phyloP scores from a whole-genome alignment of 108 stramenopile species.

The Skeletonema menzelii region DNA sequence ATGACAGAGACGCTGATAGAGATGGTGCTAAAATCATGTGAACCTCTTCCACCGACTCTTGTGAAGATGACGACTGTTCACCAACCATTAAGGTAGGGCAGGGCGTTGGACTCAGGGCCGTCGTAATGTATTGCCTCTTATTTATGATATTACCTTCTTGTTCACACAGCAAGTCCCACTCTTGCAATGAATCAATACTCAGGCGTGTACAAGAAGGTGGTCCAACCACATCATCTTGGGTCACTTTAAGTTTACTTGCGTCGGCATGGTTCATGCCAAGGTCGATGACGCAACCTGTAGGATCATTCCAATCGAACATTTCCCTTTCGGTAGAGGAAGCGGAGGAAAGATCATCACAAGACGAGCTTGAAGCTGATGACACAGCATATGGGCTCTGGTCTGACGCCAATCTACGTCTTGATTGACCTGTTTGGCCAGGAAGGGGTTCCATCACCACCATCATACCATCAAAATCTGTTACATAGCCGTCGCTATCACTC shows the following conservation, averaged over 20 bases:
- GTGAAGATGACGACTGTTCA: neutral
- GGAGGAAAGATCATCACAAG: neutral
- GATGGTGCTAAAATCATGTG: neutral
- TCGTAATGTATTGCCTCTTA: neutral
- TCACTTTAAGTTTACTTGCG: neutral
- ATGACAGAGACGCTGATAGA: neutral
- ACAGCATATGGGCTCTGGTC: slow-evolving; percentile 3
- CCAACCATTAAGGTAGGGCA: neutral
- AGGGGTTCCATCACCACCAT: neutral
- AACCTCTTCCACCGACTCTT: neutral
- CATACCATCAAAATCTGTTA: neutral
- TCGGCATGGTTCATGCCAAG: neutral
- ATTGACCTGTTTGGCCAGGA: neutral
- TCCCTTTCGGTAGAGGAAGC: neutral
- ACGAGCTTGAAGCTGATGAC: neutral
- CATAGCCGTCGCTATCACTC: neutral
- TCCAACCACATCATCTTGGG: neutral
- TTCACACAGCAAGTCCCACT: neutral
- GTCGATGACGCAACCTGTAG: neutral
- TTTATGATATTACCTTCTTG: neutral
- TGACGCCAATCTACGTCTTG: neutral
- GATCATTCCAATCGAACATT: neutral
- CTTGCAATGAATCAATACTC: neutral
- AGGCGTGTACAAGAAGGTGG: neutral
- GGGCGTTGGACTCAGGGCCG: neutral